Conservation (phyloP, 805 yeast genomes). For the Ogataea parapolymorpha region DNA sequence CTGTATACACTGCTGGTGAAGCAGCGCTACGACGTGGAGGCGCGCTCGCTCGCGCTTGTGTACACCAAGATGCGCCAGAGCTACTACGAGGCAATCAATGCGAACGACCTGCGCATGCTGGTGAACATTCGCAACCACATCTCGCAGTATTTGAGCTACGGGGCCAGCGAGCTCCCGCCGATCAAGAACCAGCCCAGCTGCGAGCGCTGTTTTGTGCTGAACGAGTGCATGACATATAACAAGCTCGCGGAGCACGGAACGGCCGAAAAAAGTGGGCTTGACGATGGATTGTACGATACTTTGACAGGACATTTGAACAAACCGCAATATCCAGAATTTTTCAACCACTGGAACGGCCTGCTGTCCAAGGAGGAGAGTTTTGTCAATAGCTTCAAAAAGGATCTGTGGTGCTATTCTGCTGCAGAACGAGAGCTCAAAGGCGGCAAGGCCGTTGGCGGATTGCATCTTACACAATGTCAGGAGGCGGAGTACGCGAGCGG, state of each 20-base stretch:
- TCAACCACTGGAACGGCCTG: conserved; percentile 68
- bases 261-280: conserved; percentile 51
- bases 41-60: conserved; percentile 62
- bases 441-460: conserved; percentile 56
- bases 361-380: conserved; percentile 72
- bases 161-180: conserved; percentile 50
- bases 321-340: conserved; percentile 48
- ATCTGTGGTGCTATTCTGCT: conserved; percentile 65
- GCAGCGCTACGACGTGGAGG: conserved; percentile 73
- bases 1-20: conserved; percentile 74
- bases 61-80: conserved; percentile 63
- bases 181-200: conserved; percentile 51
- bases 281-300: conserved; percentile 42
- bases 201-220: conserved; percentile 55
- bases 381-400: conserved; percentile 47
- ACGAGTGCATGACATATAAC: conserved; percentile 63
- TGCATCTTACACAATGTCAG: conserved; percentile 38
- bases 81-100: conserved; percentile 39
- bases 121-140: conserved; percentile 70
- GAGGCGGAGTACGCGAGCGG: conserved; percentile 22
- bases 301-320: conserved; percentile 49
- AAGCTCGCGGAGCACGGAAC: conserved; percentile 58
- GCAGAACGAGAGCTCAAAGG: conserved; percentile 55
- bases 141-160: conserved; percentile 55
- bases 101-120: conserved; percentile 60